Evolutionary conservation across 176 grass and related monocot species (phyloP).

Genomic region (Zoysia pacifica): DNA sequence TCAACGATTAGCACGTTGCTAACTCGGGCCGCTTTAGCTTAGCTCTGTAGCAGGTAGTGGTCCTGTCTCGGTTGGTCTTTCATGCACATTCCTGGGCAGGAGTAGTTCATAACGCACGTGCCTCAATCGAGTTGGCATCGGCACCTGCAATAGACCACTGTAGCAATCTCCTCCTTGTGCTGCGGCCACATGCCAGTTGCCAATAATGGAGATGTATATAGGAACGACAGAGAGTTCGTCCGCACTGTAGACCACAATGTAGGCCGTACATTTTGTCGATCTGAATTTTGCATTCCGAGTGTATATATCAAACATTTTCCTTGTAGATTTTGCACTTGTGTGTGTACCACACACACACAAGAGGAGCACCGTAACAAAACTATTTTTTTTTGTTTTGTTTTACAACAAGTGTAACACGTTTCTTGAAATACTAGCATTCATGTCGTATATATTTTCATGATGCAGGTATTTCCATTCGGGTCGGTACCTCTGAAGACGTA

Average conservation of each 20-base stretch:
- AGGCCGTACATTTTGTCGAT: too few species aligned
- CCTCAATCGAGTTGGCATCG: neutral
- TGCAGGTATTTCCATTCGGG: constrained; percentile 75
- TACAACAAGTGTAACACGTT: neutral
- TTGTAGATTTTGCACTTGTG: neutral
- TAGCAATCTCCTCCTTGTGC: too few species aligned
- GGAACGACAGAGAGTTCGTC: too few species aligned
- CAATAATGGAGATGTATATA: too few species aligned
- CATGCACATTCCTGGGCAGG: neutral
- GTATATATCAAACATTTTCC: too few species aligned
- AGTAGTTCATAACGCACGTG: neutral
- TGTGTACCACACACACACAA: neutral
- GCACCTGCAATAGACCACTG: too few species aligned
- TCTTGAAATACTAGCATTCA: neutral
- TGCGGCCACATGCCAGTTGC: too few species aligned
- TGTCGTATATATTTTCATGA: constrained; percentile 3
- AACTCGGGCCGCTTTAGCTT: too few species aligned
- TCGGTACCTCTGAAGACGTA: constrained; percentile 87
- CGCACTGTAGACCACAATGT: too few species aligned
- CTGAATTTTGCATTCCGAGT: too few species aligned
- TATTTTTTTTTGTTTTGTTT: neutral
- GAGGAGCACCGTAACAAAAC: too few species aligned
- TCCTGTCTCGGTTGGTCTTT: neutral
- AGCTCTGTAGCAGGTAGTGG: neutral
- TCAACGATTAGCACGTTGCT: neutral